Evolutionary conservation across 2,329 filamentous ascomycete genomes (phyloP).

Genomic region (Massarina eburnea): DNA sequence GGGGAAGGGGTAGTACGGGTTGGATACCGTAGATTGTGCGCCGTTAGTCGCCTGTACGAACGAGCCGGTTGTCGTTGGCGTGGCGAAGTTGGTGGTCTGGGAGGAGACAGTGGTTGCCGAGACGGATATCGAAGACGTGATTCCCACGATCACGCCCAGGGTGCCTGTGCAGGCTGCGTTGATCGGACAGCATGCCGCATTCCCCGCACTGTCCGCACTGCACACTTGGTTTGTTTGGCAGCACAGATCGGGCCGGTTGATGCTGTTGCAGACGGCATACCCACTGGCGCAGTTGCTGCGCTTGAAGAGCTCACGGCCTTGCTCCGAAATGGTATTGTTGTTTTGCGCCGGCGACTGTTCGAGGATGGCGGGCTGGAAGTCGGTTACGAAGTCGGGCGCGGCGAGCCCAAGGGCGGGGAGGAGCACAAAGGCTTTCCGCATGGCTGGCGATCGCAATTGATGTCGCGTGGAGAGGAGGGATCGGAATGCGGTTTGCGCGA

Average conservation of each 20-base stretch:
- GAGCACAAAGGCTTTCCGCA: conserved; percentile 31
- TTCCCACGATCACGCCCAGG: conserved; percentile 33
- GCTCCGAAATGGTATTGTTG: conserved; percentile 28
- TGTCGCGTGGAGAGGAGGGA: conserved; percentile 2
- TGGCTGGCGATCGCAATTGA: conserved; percentile 15
- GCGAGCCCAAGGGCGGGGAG: conserved; percentile 32
- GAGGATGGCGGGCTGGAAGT: conserved; percentile 33
- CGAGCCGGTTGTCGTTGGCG: conserved; percentile 15
- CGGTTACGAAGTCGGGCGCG: conserved; percentile 28
- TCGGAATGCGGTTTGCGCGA: conserved; percentile 22
- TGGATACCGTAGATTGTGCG: conserved; percentile 48
- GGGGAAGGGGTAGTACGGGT: conserved; percentile 55
- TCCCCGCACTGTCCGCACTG: conserved; percentile 56
- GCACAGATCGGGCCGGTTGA: conserved; percentile 58
- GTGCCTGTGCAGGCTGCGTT: conserved; percentile 61
- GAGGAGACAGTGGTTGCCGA: conserved; percentile 18
- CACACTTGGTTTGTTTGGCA: conserved; percentile 57
- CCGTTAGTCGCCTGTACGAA: conserved; percentile 26
- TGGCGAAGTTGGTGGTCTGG: conserved; percentile 17
- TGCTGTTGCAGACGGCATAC: conserved; percentile 55
- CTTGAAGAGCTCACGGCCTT: conserved; percentile 31
- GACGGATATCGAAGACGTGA: conserved; percentile 7
- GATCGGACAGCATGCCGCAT: conserved; percentile 64
- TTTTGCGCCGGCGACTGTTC: conserved; percentile 21
- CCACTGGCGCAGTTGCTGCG: conserved; percentile 52